phyloP scores from a whole-genome alignment of 2,329 filamentous ascomycete genomes.

The Colletotrichum sp. region DNA sequence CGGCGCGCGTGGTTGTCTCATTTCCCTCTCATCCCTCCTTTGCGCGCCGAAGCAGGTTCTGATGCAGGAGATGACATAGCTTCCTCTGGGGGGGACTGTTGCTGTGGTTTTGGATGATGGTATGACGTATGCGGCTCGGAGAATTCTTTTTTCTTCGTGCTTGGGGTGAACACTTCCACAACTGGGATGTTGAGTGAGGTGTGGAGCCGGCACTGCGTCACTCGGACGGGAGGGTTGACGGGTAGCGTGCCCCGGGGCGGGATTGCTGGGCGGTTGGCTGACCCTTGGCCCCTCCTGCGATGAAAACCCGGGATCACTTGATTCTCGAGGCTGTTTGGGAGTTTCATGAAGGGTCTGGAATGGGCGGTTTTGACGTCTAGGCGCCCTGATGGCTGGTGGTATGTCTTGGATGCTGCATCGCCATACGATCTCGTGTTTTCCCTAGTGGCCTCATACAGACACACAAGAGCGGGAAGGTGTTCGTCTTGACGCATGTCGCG shows the following conservation, averaged over 20 bases:
- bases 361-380: neutral
- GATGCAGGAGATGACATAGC: slow-evolving; percentile 7
- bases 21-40: neutral
- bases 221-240: neutral
- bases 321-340: neutral
- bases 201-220: slow-evolving; percentile 18
- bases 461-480: neutral
- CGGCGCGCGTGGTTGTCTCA: neutral
- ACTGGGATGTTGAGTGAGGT: neutral
- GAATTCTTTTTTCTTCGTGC: neutral
- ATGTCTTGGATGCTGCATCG: neutral
- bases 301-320: neutral
- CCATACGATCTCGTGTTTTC: neutral
- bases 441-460: neutral
- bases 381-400: neutral
- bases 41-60: slow-evolving; percentile 11
- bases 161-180: neutral
- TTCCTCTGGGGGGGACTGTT: neutral
- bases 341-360: slow-evolving; percentile 12
- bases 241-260: slow-evolving; percentile 5
- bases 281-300: neutral
- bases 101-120: neutral
- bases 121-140: slow-evolving; percentile 20
- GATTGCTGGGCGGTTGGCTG: neutral
- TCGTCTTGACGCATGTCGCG: neutral